phyloP scores from a whole-genome alignment of 129 eudicot genomes.

The Helianthus tuberosus region DNA sequence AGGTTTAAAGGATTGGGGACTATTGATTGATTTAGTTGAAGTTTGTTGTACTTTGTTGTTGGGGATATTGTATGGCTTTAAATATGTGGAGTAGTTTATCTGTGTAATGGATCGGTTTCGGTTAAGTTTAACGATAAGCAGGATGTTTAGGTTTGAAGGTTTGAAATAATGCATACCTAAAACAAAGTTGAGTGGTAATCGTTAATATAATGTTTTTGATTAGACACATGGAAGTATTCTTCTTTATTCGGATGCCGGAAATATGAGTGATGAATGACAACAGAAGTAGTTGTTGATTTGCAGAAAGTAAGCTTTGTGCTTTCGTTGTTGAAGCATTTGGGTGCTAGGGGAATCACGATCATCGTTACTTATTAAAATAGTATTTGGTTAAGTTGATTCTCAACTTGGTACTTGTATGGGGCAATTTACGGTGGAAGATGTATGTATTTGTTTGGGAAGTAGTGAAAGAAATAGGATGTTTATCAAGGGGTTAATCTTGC shows the following conservation, averaged over 20 bases:
- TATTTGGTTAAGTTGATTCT: neutral
- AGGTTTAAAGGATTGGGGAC: neutral
- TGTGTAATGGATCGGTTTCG: too few species aligned
- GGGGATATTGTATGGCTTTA: too few species aligned
- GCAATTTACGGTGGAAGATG: neutral
- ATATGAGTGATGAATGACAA: neutral
- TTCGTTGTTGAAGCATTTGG: slow-evolving; percentile 12
- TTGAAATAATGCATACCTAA: neutral
- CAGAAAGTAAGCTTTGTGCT: slow-evolving; percentile 6
- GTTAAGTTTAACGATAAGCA: too few species aligned
- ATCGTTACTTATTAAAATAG: neutral
- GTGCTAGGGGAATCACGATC: slow-evolving; percentile 3
- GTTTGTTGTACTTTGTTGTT: too few species aligned
- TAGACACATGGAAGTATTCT: neutral
- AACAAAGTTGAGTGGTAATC: slow-evolving; percentile 8
- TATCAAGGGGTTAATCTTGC: slow-evolving; percentile 2
- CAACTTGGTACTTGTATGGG: neutral
- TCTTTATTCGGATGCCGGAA: neutral
- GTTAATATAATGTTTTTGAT: neutral
- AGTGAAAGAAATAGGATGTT: slow-evolving; percentile 2
- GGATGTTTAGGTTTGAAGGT: neutral
- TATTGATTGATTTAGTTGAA: too few species aligned
- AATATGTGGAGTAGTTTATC: too few species aligned
- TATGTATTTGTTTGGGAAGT: slow-evolving; percentile 2
- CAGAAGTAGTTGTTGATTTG: slow-evolving; percentile 3